Base-by-base conservation (phyloP, 192 early-diverging fungal species). In the Coemansia sp. region DNA sequence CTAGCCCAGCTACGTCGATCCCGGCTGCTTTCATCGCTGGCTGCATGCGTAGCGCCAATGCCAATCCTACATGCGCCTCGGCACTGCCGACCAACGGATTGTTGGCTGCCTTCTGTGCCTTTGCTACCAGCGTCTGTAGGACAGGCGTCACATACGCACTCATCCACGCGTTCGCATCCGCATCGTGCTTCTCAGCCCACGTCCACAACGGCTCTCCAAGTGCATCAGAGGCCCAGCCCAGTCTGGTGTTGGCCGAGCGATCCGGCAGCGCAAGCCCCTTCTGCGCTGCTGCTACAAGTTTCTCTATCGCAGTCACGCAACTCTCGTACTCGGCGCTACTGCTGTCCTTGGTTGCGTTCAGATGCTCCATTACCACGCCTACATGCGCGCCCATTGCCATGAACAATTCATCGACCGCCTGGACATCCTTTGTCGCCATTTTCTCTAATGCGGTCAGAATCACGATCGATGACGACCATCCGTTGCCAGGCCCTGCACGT, bases 401-500 rank as follows among this genome's bases (percentile, higher is more conserved):
- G 24, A 94, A 86, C 50, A 87, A 82, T 55, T 84, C 74, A 2
- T 73, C 51, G 9, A 89, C 80, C n/a, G 85, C 94, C 52, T 90
- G 87, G 12, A 86, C 83, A 69, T 96, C 94, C 73, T 94, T 94
- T 23, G 72, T 64, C 9, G 84, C 64, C 74, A 94, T 87, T n/a
- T 85, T 78, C 5, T 87, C 75, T 67, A 88, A 72, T 6, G 78
- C 84, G n/a, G 87, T 71, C 19, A 91, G 51, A n/a, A 88, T 79
- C 41, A 81, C 77, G 21, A 56, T 72, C 10, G 77, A 65, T 7
- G 64, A 70, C 5, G 68, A 63, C 68, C 73, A 60, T 65, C 75
- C 58, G 69, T 74, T 55, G 47, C 56, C 62, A 38, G 59, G 54
- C 54, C 63, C 49, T 49, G 56, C 52, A 49, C 65, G 66, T 26